Base-by-base conservation (phyloP, 305 asterid species). In the Vinca major region DNA sequence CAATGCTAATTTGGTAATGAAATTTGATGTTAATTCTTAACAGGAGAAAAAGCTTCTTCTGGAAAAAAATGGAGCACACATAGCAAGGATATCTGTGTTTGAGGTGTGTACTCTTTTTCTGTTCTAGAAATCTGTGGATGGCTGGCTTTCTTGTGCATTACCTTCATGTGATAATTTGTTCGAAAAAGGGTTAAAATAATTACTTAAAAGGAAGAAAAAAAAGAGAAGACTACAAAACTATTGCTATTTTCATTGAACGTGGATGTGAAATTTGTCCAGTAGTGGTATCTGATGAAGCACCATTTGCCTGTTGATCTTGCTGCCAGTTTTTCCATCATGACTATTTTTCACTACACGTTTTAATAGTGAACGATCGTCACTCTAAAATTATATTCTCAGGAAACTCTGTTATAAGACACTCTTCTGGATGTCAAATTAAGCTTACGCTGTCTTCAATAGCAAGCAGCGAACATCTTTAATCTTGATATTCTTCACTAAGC, bases 1-100 rank as follows among this genome's bases (percentile, higher is more conserved):
- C 21, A 6, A 1, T 39, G 2, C 16, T 37, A 37, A 60, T 16
- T 37, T 36, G 10, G 20, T 48, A 19, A 47, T 26, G 39, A 65
- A n/a, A 9, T 13, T 44, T 49, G 17, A 49, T 26, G 36, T 26
- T 75, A 39, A 26, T 67, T 43, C 58, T 76, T 58, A 76, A 50
- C 92, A 92, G 98, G 97, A 80, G 85, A 90, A 85, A 73, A 93
- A 86, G 82, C 89, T 93, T 80, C 91, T 93, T 62, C 71, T 93
- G 87, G 99, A 93, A 67, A 89, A 69, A 77, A 81, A 84, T 47
- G 99, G 96, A 74, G 92, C 99, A 48, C 96, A 82, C 80, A 79
- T 83, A 79, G 97, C 92, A 17, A 84, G 97, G 77, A 80, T 93
- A 79, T 83, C 95, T 69, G 86, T 93, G 67, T 93, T 82, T 82